Base-by-base conservation (phyloP, 257 asterid genomes). In the Paraleonurus japonicus region DNA sequence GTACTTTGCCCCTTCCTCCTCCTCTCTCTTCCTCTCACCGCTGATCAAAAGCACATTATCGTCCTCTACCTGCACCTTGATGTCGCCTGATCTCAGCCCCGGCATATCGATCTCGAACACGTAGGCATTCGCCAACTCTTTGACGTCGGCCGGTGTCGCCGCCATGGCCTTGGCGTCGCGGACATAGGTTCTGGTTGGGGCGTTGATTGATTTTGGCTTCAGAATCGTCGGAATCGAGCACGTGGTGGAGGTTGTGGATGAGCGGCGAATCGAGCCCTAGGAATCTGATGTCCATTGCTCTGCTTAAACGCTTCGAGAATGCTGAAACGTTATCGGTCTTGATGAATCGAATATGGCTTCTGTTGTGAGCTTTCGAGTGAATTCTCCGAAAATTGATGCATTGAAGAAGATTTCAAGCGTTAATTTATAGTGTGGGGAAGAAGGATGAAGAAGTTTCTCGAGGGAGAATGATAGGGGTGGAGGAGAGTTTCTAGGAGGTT, bases 91-190 rank as follows among this genome's bases (percentile, higher is more conserved):
- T 28, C 71, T 83, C 51, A 81, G 4, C 7, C 88, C 85, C 19
- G 88, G 88, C 88, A 83, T 83, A 72, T 83, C 88, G 63, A 83
- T 28, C 15, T 75, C 70, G 60, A 83, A 83, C 17, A 28, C 77
- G 65, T 83, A 83, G 3, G 84, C 69, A 15, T 41, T 51, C 4
- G 84, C 81, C 65, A 70, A 73, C 63, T 83, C 85, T 12, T 63
- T 75, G 41, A 83, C 69, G 77, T 83, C 83, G 0, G 84, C 85
- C 23, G 85, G 85, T 4, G 88, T 83, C n/a, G 85, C 80, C 23
- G 80, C 83, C 85, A 76, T 80, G 11, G 81, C 84, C 58, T 30
- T 80, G 47, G 83, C 83, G 61, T 82, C 92, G 17, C 82, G 92
- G 9, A 84, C 85, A 47, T 75, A 87, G 69, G 82, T 59, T 5